A percentile compares a stretch with the other conserved stretches of the same genome.
Conservation (phyloP, 352 stramenopile species). For the Phytophthora chlamydospora region DNA sequence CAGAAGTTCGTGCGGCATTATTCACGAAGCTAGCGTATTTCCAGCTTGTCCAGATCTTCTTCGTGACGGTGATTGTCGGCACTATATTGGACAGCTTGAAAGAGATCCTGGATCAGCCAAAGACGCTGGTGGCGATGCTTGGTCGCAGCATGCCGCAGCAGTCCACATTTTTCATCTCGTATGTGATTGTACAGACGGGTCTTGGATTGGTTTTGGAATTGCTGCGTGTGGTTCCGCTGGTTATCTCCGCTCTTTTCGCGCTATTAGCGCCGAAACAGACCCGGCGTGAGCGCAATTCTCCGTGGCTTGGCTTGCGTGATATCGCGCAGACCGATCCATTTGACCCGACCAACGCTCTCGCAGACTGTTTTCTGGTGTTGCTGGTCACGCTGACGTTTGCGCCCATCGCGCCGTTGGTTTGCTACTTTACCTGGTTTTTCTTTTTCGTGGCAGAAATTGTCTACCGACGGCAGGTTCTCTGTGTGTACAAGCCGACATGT, state of each 20-base stretch:
- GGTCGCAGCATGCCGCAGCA: slow-evolving; percentile 78
- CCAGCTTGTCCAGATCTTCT: slow-evolving; percentile 86
- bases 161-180: slow-evolving; percentile 88
- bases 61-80: slow-evolving; percentile 78
- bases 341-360: slow-evolving; percentile 61
- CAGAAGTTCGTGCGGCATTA: slow-evolving; percentile 62
- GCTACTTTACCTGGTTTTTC: slow-evolving; percentile 78
- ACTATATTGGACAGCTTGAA: slow-evolving; percentile 79
- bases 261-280: slow-evolving; percentile 71
- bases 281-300: slow-evolving; percentile 52
- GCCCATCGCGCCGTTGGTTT: slow-evolving; percentile 77
- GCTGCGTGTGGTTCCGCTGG: slow-evolving; percentile 59
- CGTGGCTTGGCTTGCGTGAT: slow-evolving; percentile 62
- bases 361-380: slow-evolving; percentile 71
- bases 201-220: slow-evolving; percentile 67
- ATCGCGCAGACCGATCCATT: slow-evolving; percentile 61
- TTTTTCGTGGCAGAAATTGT: slow-evolving; percentile 73
- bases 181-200: slow-evolving; percentile 74
- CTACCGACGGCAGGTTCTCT: slow-evolving; percentile 74
- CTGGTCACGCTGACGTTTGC: slow-evolving; percentile 82
- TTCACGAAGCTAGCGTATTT: slow-evolving; percentile 86
- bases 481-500: slow-evolving; percentile 64
- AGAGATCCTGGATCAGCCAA: slow-evolving; percentile 75
- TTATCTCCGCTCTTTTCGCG: slow-evolving; percentile 54
- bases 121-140: slow-evolving; percentile 72